These are phyloP conservation scores for Diaporthe aspalathi DNA, from an alignment of 2,329 filamentous ascomycete genomes.

Conservation along the genomic window DNA sequence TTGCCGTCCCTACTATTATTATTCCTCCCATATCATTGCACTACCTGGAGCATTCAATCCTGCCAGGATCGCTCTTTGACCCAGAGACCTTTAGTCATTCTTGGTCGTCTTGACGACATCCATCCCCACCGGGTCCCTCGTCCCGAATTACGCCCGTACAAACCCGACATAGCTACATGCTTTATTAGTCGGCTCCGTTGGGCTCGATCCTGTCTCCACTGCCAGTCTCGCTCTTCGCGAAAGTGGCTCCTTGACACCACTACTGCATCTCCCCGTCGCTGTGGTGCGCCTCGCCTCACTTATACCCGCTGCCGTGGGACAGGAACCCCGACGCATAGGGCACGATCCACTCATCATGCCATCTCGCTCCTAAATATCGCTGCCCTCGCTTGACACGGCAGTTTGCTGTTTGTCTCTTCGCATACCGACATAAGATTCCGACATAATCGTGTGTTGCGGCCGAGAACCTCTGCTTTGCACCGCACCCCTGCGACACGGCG, in stretches of 20 bases:
- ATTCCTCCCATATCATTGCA: background rate
- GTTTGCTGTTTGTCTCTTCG: constrained; percentile 24
- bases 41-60: background rate
- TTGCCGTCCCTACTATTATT: constrained; percentile 4
- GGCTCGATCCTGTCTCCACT: constrained; percentile 20
- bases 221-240: background rate
- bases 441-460: constrained; percentile 14
- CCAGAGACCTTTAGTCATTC: background rate
- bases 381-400: constrained; percentile 30
- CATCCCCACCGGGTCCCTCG: constrained; percentile 1
- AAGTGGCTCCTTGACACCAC: constrained; percentile 25
- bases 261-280: background rate
- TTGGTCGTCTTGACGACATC: constrained; percentile 23
- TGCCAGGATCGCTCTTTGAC: background rate
- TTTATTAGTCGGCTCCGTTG: constrained; percentile 15
- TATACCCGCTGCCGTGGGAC: constrained; percentile 6
- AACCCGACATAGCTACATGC: constrained; percentile 31
- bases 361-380: constrained; percentile 32
- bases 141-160: constrained; percentile 30
- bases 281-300: constrained; percentile 29
- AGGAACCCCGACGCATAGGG: constrained; percentile 10
- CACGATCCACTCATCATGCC: constrained; percentile 33
- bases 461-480: constrained; percentile 25
- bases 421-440: constrained; percentile 9
- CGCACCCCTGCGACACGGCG: constrained; percentile 7